Percentiles rank a stretch among this genome's conserved stretches.
phyloP scores from a whole-genome alignment of 805 yeast genomes.

The Suhomyces sp. region DNA sequence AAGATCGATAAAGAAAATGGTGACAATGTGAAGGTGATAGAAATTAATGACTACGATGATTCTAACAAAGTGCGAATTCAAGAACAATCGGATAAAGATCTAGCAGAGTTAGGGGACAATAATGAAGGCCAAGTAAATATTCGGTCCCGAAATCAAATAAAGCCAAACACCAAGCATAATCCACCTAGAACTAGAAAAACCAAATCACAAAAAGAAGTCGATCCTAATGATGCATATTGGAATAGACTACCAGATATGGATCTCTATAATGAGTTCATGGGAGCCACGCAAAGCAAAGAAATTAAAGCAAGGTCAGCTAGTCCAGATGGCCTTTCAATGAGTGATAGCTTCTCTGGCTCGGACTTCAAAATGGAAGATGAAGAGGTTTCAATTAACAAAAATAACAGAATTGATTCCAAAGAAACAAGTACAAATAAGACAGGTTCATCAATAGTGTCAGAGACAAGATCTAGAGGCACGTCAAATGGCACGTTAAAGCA shows the following conservation, averaged over 20 bases:
- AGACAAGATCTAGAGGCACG: background rate
- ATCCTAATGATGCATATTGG: conserved; percentile 25
- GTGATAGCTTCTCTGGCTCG: background rate
- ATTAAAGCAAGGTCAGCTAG: background rate
- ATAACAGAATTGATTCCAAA: background rate
- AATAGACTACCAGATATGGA: conserved; percentile 20
- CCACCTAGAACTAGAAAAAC: background rate
- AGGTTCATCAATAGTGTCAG: background rate
- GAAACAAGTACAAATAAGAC: background rate
- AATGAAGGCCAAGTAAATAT: background rate
- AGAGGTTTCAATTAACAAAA: background rate
- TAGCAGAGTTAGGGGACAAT: background rate
- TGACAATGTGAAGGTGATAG: background rate
- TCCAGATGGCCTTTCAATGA: background rate
- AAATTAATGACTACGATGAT: background rate
- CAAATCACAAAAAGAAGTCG: background rate
- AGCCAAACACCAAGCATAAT: background rate
- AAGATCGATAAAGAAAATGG: background rate
- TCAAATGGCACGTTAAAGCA: background rate
- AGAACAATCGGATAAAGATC: background rate
- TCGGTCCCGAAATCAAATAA: background rate
- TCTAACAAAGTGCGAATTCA: background rate
- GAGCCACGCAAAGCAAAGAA: conserved; percentile 4
- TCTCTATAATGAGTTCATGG: conserved; percentile 14
- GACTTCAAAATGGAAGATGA: background rate